These are phyloP conservation scores for Boletus patriciae DNA, from an alignment of 768 basidiomycete species.

Conservation along the genomic window DNA sequence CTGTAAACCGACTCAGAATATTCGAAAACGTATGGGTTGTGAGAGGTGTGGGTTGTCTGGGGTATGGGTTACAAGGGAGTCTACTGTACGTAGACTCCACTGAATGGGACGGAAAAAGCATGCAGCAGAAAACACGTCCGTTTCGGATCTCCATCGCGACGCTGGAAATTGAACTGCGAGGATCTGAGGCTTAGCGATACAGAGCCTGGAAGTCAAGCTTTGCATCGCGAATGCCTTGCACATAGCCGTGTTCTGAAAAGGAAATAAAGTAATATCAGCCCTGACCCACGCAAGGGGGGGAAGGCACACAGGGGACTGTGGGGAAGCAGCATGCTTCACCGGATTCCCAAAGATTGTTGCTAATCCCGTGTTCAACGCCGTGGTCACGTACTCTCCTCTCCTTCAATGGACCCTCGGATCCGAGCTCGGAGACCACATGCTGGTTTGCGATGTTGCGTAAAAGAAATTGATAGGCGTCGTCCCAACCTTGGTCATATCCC, in stretches of 20 bases:
- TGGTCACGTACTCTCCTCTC: constrained; percentile 46
- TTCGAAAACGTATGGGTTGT: no score
- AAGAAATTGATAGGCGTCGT: constrained; percentile 63
- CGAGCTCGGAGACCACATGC: constrained; percentile 51
- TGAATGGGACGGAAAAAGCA: neutral
- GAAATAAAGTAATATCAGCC: neutral
- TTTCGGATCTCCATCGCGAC: neutral
- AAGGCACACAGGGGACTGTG: neutral
- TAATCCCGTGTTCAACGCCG: constrained; percentile 38
- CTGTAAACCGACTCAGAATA: no score
- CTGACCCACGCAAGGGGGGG: neutral
- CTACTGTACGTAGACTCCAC: no score
- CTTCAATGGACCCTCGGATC: constrained; percentile 64
- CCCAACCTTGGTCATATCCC: constrained; percentile 72
- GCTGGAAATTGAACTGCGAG: neutral
- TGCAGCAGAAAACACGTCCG: neutral
- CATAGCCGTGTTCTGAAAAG: constrained; percentile 58
- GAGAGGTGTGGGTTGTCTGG: no score
- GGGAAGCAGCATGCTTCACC: constrained; percentile 38
- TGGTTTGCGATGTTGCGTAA: constrained; percentile 16
- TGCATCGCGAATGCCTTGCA: constrained; percentile 52
- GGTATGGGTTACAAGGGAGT: no score
- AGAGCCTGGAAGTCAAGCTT: constrained; percentile 35
- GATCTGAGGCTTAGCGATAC: constrained; percentile 33
- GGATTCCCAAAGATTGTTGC: constrained; percentile 63